phyloP scores from a whole-genome alignment of 2,329 filamentous ascomycete species.

The Aspergillus intermedius region DNA sequence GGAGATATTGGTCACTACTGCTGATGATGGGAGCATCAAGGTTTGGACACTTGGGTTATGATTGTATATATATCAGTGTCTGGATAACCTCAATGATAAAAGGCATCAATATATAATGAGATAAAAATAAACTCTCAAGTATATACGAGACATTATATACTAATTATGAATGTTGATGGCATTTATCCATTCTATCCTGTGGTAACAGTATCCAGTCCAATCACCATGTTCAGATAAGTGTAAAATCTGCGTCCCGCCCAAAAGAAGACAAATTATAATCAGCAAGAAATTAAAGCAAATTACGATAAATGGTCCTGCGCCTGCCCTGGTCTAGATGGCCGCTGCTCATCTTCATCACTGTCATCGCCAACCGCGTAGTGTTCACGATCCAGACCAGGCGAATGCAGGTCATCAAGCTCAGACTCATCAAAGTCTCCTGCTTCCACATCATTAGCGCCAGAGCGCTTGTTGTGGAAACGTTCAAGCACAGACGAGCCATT shows the following conservation, averaged over 20 bases:
- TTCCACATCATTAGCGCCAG: constrained; percentile 47
- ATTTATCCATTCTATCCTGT: background rate
- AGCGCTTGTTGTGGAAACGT: constrained; percentile 41
- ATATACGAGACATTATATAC: background rate
- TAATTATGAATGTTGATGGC: background rate
- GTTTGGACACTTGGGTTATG: constrained; percentile 60
- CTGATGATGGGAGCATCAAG: constrained; percentile 82
- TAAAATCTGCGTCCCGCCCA: too few relatives aligned
- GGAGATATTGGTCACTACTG: constrained; percentile 84
- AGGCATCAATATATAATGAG: background rate
- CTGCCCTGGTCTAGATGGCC: constrained; percentile 4
- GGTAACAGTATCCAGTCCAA: background rate
- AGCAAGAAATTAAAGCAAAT: constrained; percentile 5
- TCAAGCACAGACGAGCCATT: constrained; percentile 36
- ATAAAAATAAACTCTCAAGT: too few relatives aligned
- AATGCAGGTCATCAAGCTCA: constrained; percentile 51
- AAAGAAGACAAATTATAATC: background rate
- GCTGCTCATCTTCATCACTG: constrained; percentile 28
- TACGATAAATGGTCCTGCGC: constrained; percentile 4
- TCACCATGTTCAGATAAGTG: background rate
- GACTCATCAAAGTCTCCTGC: constrained; percentile 57
- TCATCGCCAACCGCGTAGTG: constrained; percentile 46
- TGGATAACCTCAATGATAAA: background rate
- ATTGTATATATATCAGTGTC: constrained; percentile 2
- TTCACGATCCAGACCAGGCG: constrained; percentile 26